Base-by-base conservation (phyloP, 2,329 filamentous ascomycete genomes). In the Diaporthe destruens region DNA sequence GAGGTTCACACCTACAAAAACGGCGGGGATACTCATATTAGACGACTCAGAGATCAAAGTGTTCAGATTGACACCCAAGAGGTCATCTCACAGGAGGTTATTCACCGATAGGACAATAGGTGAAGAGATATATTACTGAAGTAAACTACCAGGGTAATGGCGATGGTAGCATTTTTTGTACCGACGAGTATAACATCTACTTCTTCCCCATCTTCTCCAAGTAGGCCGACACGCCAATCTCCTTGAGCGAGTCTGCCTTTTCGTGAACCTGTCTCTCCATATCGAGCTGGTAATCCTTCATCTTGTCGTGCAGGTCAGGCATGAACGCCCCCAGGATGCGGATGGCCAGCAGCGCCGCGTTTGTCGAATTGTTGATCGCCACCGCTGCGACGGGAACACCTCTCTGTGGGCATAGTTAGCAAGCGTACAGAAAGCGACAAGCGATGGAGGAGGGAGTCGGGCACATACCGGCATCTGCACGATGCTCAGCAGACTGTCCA, bases 341-440 rank as follows among this genome's bases (percentile, higher is more conserved):
- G 25, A 92, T 87, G 0, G 93, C 92, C n/a, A 94, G 82, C 23
- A 94, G 84, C 0, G 90, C 93, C 0, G 93, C 93, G 77, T 95
- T 95, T 71, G 92, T 92, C 32, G 91, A 92, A 82, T 95, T 95
- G 81, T 94, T 94, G 80, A 95, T 94, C 14, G 90, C 93, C 4
- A 95, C 92, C 0, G 92, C 94, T 7, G 93, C 92, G 18, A 92
- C 91, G 12, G 93, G 93, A 65, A 92, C 88, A 16, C 93, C 93
- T 77, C 88, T 82, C 80, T 82, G 74, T 65, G 67, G 32, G 78
- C 78, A 81, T 76, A 79, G 72, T 85, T 85, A 44, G 83, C 83
- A 16, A 49, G 32, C 54, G 66, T 23, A 49, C n/a, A 71, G 65
- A 32, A 70, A 6, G 83, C 82, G 20, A 84, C 18, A 6, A 16